These are phyloP conservation scores for Kwoniella sp. DNA, from an alignment of 768 basidiomycete species.

Conservation along the genomic window DNA sequence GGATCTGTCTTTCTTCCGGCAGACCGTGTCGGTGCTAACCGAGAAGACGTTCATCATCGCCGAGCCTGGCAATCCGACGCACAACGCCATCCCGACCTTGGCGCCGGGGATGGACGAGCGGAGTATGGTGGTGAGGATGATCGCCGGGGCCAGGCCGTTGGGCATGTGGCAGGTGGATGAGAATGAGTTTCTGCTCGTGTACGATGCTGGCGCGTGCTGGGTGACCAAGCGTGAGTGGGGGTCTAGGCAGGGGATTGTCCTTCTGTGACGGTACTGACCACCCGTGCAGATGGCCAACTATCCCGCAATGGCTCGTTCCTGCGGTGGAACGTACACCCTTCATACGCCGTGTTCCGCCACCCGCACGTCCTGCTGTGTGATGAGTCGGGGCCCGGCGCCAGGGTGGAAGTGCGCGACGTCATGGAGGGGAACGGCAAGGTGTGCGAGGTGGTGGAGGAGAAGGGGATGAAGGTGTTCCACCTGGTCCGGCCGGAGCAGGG, in stretches of 20 bases:
- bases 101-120: constrained; percentile 10
- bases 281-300: constrained; percentile 33
- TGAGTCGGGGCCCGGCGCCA: constrained; percentile 18
- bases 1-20: constrained; percentile 38
- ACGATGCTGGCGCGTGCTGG: constrained; percentile 41
- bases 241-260: no score
- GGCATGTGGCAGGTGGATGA: constrained; percentile 44
- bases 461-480: constrained; percentile 21
- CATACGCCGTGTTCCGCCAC: constrained; percentile 27
- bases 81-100: constrained; percentile 31
- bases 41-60: constrained; percentile 39
- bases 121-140: constrained; percentile 26
- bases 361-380: constrained; percentile 40
- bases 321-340: constrained; percentile 38
- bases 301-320: constrained; percentile 27
- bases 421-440: constrained; percentile 28
- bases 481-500: constrained; percentile 25
- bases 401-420: constrained; percentile 36
- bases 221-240: constrained; percentile 40
- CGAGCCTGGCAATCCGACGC: constrained; percentile 41
- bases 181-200: constrained; percentile 42
- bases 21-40: constrained; percentile 38
- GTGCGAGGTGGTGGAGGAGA: constrained; percentile 37
- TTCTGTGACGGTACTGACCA: neutral
- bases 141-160: constrained; percentile 21